Conservation (phyloP, 192 early-diverging fungal genomes). For the Chytriomyces hyalinus region DNA sequence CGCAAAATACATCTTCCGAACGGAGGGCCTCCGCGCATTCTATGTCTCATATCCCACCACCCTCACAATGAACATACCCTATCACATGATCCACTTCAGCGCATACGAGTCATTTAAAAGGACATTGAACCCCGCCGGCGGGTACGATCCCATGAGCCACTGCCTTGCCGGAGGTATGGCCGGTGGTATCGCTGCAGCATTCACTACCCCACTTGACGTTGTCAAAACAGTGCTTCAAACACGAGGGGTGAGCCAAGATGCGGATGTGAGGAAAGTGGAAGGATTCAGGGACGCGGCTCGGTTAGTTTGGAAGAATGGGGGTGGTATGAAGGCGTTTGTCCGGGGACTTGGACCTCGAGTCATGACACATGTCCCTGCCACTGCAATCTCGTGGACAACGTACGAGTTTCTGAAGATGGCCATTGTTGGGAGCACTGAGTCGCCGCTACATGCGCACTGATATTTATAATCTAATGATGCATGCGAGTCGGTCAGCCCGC, state of each 20-base stretch:
- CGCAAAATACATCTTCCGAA: conserved; percentile 66
- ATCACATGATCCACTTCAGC: conserved; percentile 92
- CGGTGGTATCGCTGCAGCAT: conserved; percentile 82
- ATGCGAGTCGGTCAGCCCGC: too few relatives aligned
- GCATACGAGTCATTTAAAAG: conserved; percentile 90
- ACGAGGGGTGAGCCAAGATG: conserved; percentile 76
- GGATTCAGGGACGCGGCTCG: conserved; percentile 73
- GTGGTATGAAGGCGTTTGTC: conserved; percentile 80
- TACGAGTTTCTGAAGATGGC: conserved; percentile 25
- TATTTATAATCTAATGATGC: too few relatives aligned
- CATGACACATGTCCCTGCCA: conserved; percentile 89
- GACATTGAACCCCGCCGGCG: conserved; percentile 76
- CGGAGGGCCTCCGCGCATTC: conserved; percentile 84
- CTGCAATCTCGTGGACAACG: conserved; percentile 94
- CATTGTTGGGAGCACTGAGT: background rate
- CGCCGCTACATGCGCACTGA: too few relatives aligned
- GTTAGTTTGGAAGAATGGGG: conserved; percentile 72
- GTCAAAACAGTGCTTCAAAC: conserved; percentile 94
- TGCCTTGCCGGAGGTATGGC: conserved; percentile 85
- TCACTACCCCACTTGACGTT: conserved; percentile 93
- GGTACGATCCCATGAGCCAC: conserved; percentile 87
- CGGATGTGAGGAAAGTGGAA: conserved; percentile 69
- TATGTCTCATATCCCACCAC: conserved; percentile 96
- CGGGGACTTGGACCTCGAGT: conserved; percentile 76
- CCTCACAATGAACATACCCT: conserved; percentile 91